Base-by-base conservation (phyloP, 1,139 yeast species). In the Zygoascus sp. region DNA sequence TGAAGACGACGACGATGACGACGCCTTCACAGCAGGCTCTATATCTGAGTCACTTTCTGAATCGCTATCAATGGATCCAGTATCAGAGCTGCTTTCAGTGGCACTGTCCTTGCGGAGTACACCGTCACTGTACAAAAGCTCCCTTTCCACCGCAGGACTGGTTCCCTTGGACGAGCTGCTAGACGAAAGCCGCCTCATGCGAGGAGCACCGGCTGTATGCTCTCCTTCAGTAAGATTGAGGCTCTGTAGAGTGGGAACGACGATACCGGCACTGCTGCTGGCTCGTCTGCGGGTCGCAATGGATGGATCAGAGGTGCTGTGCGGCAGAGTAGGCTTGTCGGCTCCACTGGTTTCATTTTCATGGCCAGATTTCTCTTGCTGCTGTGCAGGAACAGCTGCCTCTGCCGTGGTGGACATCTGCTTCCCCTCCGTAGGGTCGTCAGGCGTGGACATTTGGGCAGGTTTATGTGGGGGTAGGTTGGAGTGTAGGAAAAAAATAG, bases 31-130 rank as follows among this genome's bases (percentile, higher is more conserved):
- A n/a, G n/a, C n/a, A n/a, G n/a, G n/a, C n/a, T n/a, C n/a, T n/a
- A n/a, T n/a, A n/a, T n/a, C n/a, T n/a, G n/a, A n/a, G 22, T 40
- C 42, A 19, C 42, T 40, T 11, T 40, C 42, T 2, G 35, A 27
- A 2, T 40, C 42, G 15, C 22, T 19, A 19, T 13, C 23, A 6
- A 17, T 19, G 3, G 42, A 40, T 4, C 16, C 25, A 13, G 32
- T 5, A 5, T 38, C 41, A 15, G 25, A 20, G 27, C 39, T 35
- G 39, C 39, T 35, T 19, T 40, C 42, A 9, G 25, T 40, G 16
- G 22, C 35, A 27, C 22, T 28, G 15, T 40, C 42, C 35, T 40
- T 40, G 5, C 15, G 42, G 10, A 40, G 25, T 8, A 40, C 25
- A 19, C 35, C 42, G 13, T 30, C 13, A 16, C 34, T 30, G 17